phyloP scores from a whole-genome alignment of 495 filamentous ascomycete species.

The Penicillium roqueforti region DNA sequence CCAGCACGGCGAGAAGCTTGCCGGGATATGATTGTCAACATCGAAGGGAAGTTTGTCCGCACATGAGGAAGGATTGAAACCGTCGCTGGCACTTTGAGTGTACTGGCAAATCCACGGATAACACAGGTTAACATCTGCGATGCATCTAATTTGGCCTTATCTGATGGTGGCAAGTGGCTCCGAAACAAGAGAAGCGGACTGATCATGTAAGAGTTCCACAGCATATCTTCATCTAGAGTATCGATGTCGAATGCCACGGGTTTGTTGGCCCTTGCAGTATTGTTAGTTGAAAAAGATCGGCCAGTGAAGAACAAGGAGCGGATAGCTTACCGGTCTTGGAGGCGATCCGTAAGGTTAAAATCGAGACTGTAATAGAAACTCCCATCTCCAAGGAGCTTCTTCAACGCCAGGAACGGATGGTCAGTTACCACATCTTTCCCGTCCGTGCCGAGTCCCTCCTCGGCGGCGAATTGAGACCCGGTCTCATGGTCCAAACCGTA shows the following conservation, averaged over 20 bases:
- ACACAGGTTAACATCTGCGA: conserved; percentile 89
- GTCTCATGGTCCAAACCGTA: conserved; percentile 60
- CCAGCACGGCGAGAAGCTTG: conserved; percentile 89
- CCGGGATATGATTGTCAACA: conserved; percentile 83
- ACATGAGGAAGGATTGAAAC: conserved; percentile 44
- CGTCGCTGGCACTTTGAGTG: conserved; percentile 73
- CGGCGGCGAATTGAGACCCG: conserved; percentile 45
- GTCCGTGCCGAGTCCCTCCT: conserved; percentile 54
- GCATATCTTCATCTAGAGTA: conserved; percentile 79
- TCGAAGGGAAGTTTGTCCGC: conserved; percentile 68
- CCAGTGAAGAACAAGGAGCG: not conserved
- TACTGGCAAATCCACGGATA: conserved; percentile 86
- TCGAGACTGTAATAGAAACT: conserved; percentile 97
- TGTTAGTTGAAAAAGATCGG: conserved; percentile 44
- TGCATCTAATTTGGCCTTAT: conserved; percentile 70
- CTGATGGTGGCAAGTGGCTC: conserved; percentile 65
- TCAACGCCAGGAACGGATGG: conserved; percentile 83
- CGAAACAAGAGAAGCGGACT: conserved; percentile 84
- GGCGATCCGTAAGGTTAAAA: conserved; percentile 90
- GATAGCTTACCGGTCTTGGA: conserved; percentile 75
- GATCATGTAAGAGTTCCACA: conserved; percentile 99
- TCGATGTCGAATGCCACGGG: conserved; percentile 69
- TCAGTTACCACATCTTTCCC: conserved; percentile 64
- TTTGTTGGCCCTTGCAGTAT: conserved; percentile 39
- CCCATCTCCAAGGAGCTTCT: conserved; percentile 89